Evolutionary conservation across 805 yeast species (phyloP), one percentile per base, ranked within the genome.

Genomic region (Teunomyces lycoperdinae): DNA sequence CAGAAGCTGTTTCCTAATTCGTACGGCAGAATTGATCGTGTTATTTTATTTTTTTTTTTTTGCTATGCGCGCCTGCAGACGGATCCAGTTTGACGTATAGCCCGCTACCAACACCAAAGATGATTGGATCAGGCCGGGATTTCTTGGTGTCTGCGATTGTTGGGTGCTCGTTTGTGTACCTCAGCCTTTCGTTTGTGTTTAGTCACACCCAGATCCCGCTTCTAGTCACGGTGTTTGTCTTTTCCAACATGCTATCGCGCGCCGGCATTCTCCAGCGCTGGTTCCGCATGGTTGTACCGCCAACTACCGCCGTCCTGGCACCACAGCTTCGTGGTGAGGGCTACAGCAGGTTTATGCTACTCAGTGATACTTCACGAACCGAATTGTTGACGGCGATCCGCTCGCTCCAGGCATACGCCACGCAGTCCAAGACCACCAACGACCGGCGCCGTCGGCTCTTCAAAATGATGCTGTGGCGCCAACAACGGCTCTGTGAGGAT

Each of bases 401-500:
- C n/a, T 76, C 82, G 9, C 61, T 83, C n/a, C 66, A 74, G 32
- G 58, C 65, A 7, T 83, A 83, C 53, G 54, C 68, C 2, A 33
- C 49, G 1, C 67, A 73, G 38, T 66, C 77, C 4, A 64, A 68
- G 34, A 61, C 61, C 3, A 65, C 76, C 73, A 81, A 78, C 50
- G 77, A 76, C 42, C 61, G 75, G 42, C 68, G 79, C 44, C 62
- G 75, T 27, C 61, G 65, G 16, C 58, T 76, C 33, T 75, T 71
- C 61, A 74, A 73, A 51, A 55, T 71, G 53, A 68, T 84, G 77
- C 60, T 77, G 4, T 72, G 78, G 71, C 66, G 78, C 45, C 89
- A 84, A 52, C 87, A 83, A 57, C 65, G 72, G 10, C 60, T 80
- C 29, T 81, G 82, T 20, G 71, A 68, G 9, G 65, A 74, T 20